Evolutionary conservation across 1,284 basidiomycete species (phyloP).

Genomic region (Tremellales sp.): DNA sequence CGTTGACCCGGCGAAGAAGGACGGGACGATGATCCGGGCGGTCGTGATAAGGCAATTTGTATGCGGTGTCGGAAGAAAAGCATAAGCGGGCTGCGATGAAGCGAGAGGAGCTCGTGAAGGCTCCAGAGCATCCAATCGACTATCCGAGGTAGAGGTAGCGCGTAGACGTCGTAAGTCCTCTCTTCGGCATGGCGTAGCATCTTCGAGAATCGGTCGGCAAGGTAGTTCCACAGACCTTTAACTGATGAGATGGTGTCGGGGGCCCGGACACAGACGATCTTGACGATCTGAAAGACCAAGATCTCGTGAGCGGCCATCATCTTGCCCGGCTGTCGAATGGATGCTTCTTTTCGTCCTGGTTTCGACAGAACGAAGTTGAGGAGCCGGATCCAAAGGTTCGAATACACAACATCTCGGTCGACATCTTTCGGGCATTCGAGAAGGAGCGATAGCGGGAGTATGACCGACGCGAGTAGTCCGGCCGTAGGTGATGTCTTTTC

Average conservation of each 20-base stretch:
- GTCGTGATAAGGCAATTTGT: conserved; percentile 36
- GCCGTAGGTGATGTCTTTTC: conserved; percentile 58
- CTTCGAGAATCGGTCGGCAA: conserved; percentile 16
- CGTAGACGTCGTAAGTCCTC: conserved; percentile 11
- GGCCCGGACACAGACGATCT: conserved; percentile 63
- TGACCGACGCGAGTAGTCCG: conserved; percentile 55
- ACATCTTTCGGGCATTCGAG: conserved; percentile 57
- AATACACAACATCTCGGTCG: conserved; percentile 51
- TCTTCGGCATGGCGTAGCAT: conserved; percentile 23
- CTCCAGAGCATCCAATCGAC: conserved; percentile 74
- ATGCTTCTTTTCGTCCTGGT: neutral
- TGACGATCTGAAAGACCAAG: conserved; percentile 64
- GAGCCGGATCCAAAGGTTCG: conserved; percentile 62
- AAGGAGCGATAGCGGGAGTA: conserved; percentile 61
- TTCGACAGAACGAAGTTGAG: conserved; percentile 52
- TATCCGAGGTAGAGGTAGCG: conserved; percentile 15
- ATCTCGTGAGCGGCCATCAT: conserved; percentile 34
- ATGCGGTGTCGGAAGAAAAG: conserved; percentile 62
- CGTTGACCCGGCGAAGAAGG: conserved; percentile 16
- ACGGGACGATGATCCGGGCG: conserved; percentile 5
- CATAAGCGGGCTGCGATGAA: conserved; percentile 61
- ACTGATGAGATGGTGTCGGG: conserved; percentile 26
- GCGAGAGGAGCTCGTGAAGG: conserved; percentile 62
- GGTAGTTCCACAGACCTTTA: conserved; percentile 36
- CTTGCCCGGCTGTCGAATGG: conserved; percentile 1